Conservation (phyloP, 257 asterid genomes). For the Leptodermis oblonga region DNA sequence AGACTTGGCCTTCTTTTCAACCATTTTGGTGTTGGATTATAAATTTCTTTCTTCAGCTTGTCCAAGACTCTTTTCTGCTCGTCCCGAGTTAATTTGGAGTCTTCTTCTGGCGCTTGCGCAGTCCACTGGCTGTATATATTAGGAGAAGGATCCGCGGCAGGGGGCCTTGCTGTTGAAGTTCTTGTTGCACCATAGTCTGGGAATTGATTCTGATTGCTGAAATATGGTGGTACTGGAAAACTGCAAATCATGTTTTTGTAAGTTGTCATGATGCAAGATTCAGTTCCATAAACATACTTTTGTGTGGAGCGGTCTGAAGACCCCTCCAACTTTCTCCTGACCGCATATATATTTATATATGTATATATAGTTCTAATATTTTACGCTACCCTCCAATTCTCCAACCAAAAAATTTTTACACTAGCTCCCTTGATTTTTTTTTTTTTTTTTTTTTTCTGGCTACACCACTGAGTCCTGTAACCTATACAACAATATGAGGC, state of each 20-base stretch:
- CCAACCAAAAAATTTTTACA: too few species aligned
- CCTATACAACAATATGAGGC: neutral
- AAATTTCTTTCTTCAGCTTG: slow-evolving; percentile 62
- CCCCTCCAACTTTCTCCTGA: too few species aligned
- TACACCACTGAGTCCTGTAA: neutral
- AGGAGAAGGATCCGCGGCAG: slow-evolving; percentile 23
- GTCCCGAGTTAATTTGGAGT: slow-evolving; percentile 42
- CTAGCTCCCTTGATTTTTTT: too few species aligned
- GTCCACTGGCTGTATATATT: slow-evolving; percentile 21
- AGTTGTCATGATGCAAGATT: neutral
- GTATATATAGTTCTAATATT: too few species aligned
- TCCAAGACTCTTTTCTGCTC: slow-evolving; percentile 49
- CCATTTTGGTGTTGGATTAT: slow-evolving; percentile 57
- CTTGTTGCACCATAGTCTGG: slow-evolving; percentile 20
- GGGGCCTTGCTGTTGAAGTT: slow-evolving; percentile 13
- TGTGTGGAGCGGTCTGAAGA: too few species aligned
- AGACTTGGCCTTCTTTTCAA: slow-evolving; percentile 31
- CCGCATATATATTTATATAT: too few species aligned
- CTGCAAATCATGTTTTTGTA: slow-evolving; percentile 34
- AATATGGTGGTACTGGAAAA: slow-evolving; percentile 20
- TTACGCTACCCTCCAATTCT: too few species aligned
- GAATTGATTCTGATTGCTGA: slow-evolving; percentile 23
- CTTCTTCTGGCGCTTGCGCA: slow-evolving; percentile 20
- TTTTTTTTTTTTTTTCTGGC: too few species aligned
- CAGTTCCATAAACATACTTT: neutral